Base-by-base conservation (phyloP, 768 basidiomycete species). In the Dioszegia aurantiaca region DNA sequence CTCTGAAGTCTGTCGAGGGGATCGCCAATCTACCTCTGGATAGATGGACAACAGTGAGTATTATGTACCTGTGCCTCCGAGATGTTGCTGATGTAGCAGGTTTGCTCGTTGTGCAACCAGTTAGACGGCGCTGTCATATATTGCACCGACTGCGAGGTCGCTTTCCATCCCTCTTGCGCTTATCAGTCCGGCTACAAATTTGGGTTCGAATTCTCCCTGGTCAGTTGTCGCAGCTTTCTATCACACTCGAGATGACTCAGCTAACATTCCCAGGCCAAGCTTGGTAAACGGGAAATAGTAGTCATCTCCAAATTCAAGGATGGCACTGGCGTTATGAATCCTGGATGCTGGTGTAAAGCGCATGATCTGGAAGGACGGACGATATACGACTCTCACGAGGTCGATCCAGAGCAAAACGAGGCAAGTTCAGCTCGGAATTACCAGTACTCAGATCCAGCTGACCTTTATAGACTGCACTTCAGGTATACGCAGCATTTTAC, bases 191-290 rank as follows among this genome's bases (percentile, higher is more conserved):
- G 87, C 0, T 84, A 87, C 78, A 86, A 81, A 64, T 92, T 98
- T 64, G 92, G 90, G 27, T 95, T 99, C 76, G 93, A 98, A 78
- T 83, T 98, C 39, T 87, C 87, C 67, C 82, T 86, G 33, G 90
- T 88, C 64, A 70, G 86, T 78, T 8, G n/a, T 17, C 10, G 10
- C 26, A 17, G n/a, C 44, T 28, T 21, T 28, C n/a, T 43, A 40
- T 17, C 2, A 10, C 44, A 14, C 26, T 28, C 17, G 19, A 21
- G 27, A 28, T 16, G 26, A 3, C 33, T 17, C 12, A 37, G 43
- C 43, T 52, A 41, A 61, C 33, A 30, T 8, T 0, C 26, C 33
- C 68, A 91, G 90, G 85, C 88, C 11, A 90, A 90, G 78, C 83
- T 83, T 52, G 87, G 84, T 59, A 82, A 87, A 49, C 81, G 87